Percentiles rank a stretch among this genome's conserved stretches.
Conservation (phyloP, 1,284 basidiomycete species). For the Hemileia vastatrix region DNA sequence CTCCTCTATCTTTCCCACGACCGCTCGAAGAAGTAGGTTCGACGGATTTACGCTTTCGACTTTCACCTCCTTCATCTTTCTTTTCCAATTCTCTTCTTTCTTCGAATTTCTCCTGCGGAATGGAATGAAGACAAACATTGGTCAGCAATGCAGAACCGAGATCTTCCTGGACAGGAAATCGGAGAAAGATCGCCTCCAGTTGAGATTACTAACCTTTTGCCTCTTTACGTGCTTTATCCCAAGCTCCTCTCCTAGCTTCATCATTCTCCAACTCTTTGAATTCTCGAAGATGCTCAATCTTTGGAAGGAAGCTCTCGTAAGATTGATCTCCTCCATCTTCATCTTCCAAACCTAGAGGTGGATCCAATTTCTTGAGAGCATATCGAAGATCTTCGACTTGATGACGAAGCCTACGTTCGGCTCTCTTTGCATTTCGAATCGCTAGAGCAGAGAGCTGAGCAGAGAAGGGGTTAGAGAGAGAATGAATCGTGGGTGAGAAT, state of each 20-base stretch:
- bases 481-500: not conserved
- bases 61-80: not conserved
- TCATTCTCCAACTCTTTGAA: constrained; percentile 66
- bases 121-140: not conserved
- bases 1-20: not conserved
- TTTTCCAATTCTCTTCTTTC: not conserved
- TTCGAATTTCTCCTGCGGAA: not conserved
- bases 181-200: not conserved
- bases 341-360: constrained; percentile 65
- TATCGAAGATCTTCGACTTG: constrained; percentile 89
- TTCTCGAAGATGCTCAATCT: constrained; percentile 70
- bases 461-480: constrained; percentile 14
- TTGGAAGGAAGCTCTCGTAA: no score
- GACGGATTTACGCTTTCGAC: not conserved
- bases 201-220: constrained; percentile 59
- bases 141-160: no score
- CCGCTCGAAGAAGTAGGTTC: not conserved
- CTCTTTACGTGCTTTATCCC: constrained; percentile 72
- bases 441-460: constrained; percentile 66
- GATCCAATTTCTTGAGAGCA: constrained; percentile 76
- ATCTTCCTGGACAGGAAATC: not conserved
- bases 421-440: constrained; percentile 56
- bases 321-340: constrained; percentile 20
- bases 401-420: constrained; percentile 73
- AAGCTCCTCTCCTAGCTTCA: constrained; percentile 65